A percentile compares a stretch with the other conserved stretches of the same genome.
Conservation (phyloP, 2,329 filamentous ascomycete genomes). For the Ophiostoma australiae region DNA sequence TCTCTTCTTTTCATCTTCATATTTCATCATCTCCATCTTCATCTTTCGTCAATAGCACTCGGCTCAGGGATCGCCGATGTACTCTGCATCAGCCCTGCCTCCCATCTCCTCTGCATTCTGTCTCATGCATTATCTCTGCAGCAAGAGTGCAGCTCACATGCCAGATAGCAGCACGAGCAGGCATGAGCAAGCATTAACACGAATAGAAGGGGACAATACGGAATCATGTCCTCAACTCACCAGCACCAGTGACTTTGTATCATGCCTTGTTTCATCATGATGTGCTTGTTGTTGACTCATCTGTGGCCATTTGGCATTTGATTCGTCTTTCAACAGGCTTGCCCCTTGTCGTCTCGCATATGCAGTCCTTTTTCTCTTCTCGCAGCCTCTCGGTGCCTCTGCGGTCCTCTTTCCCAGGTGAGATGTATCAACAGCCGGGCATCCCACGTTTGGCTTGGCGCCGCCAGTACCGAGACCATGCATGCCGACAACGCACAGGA, state of each 20-base stretch:
- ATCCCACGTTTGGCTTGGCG: slow-evolving; percentile 6
- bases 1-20: too few relatives aligned
- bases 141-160: not conserved
- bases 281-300: not conserved
- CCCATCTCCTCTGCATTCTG: not conserved
- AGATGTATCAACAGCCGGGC: not conserved
- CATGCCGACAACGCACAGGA: not conserved
- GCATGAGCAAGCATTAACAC: not conserved
- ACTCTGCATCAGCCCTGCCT: not conserved
- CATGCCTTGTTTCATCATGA: not conserved
- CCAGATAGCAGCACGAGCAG: not conserved
- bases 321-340: not conserved
- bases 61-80: not conserved
- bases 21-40: too few relatives aligned
- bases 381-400: not conserved
- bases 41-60: too few relatives aligned
- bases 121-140: not conserved
- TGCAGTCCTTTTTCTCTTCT: not conserved
- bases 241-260: not conserved
- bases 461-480: not conserved
- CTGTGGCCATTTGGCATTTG: too few relatives aligned
- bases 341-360: not conserved
- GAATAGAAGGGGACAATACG: not conserved
- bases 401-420: not conserved
- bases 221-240: not conserved